Base-by-base conservation (phyloP, 768 basidiomycete species). In the Lentinula detonsa region DNA sequence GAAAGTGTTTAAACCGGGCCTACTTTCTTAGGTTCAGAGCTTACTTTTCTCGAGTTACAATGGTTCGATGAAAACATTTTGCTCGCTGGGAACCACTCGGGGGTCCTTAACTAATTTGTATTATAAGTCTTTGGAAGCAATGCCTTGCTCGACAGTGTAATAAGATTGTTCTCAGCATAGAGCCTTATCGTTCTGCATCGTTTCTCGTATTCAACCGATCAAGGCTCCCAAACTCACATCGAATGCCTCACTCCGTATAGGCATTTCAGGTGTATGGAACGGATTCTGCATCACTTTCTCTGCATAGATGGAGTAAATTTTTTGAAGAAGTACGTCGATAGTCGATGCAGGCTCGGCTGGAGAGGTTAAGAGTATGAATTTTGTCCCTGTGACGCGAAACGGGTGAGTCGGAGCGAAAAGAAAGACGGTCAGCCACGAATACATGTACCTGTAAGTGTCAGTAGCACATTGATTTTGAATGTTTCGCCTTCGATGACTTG, bases 261-360 rank as follows among this genome's bases (percentile, higher is more conserved):
- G 97, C 96, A 98, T 99, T 72, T 98, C 97, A n/a, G 91, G 91
- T 5, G 94, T 96, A 73, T 98, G 94, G 74, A 99, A 99, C 0
- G 97, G 97, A 69, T 98, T 98, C 79, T 98, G 98, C 93, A 98
- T 96, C 59, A 95, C 95, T 1, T 91, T 86, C 69, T 98, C 97
- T 0, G 95, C 83, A 71, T 98, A 99, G 18, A 84, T 85, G 71
- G 98, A 94, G 73, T 98, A 98, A 51, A 94, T 87, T 71, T 87
- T 91, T 67, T 89, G 87, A 43, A 99, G 76, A 21, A 89, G 77
- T 37, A 89, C 85, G 55, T 83, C 93, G 40, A 42, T 56, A 15
- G 55, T 11, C 37, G 90, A 85, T 1, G 82, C 82, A 7, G 84
- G 76, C 66, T 93, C 91, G 1, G 84, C 78, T 42, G 92, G 74